These are phyloP conservation scores for Setomelanomma holmii DNA, from an alignment of 2,329 filamentous ascomycete genomes.

Conservation along the genomic window DNA sequence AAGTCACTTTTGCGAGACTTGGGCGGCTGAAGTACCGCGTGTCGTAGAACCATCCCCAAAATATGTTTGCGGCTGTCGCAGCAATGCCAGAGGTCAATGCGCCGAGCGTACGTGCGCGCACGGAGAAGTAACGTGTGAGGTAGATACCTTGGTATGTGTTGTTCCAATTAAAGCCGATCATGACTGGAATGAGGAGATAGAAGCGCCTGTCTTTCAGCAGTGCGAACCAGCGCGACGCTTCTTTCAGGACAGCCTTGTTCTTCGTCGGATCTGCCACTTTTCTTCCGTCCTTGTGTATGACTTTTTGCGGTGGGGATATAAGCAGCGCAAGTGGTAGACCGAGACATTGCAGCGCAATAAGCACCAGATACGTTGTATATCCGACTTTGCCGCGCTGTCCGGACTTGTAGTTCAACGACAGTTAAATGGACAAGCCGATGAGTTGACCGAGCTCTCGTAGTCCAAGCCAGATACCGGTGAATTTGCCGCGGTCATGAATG, in stretches of 20 bases:
- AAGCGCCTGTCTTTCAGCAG: constrained; percentile 56
- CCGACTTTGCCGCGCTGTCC: constrained; percentile 56
- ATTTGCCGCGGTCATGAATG: constrained; percentile 55
- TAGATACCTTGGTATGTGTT: constrained; percentile 61
- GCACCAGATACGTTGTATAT: constrained; percentile 49
- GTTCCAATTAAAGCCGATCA: constrained; percentile 61
- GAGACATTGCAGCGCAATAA: constrained; percentile 56
- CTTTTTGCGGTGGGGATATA: constrained; percentile 56
- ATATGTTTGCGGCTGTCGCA: constrained; percentile 55
- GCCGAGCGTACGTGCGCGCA: constrained; percentile 56
- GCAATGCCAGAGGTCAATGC: constrained; percentile 56
- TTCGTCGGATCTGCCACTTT: constrained; percentile 42
- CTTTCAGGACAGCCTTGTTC: constrained; percentile 49
- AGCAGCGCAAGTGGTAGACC: constrained; percentile 56
- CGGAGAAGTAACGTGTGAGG: constrained; percentile 61
- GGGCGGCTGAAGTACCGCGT: constrained; percentile 51
- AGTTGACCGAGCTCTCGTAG: constrained; percentile 62
- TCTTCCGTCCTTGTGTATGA: constrained; percentile 52
- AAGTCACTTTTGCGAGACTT: constrained; percentile 53
- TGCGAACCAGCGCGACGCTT: constrained; percentile 47
- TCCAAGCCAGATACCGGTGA: constrained; percentile 61
- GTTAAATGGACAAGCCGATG: constrained; percentile 60
- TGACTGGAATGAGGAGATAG: constrained; percentile 58
- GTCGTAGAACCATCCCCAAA: constrained; percentile 61
- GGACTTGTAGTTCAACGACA: constrained; percentile 57